These are phyloP conservation scores for Salix suchowensis DNA, from an alignment of 345 rosid genomes.

Conservation along the genomic window DNA sequence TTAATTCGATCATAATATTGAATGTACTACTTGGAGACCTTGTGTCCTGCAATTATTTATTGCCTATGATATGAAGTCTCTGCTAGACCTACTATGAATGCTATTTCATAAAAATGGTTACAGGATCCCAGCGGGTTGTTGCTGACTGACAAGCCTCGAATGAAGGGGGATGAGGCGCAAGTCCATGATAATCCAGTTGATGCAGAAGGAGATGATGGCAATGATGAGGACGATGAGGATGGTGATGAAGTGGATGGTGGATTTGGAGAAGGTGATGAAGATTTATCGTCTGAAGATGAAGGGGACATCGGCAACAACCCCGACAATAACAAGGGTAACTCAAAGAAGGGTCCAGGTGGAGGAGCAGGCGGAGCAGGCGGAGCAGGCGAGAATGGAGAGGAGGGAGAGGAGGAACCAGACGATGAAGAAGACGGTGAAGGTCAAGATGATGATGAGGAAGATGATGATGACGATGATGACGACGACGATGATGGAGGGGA, in stretches of 20 bases:
- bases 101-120: slow-evolving; percentile 3
- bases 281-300: slow-evolving; percentile 50
- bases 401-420: slow-evolving; percentile 23
- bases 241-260: slow-evolving; percentile 36
- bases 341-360: slow-evolving; percentile 39
- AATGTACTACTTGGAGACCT: background rate
- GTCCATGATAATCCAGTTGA: slow-evolving; percentile 40
- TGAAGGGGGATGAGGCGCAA: slow-evolving; percentile 27
- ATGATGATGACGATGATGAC: slow-evolving; percentile 25
- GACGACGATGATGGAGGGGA: slow-evolving; percentile 36
- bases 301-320: slow-evolving; percentile 35
- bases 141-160: slow-evolving; percentile 18
- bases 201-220: slow-evolving; percentile 52
- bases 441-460: slow-evolving; percentile 10
- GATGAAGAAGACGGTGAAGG: slow-evolving; percentile 24
- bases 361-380: slow-evolving; percentile 42
- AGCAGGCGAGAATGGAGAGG: slow-evolving; percentile 42
- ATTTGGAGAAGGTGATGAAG: slow-evolving; percentile 54
- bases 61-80: background rate
- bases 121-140: slow-evolving; percentile 32
- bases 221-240: slow-evolving; percentile 24
- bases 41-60: background rate
- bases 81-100: background rate
- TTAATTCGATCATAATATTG: background rate
- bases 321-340: slow-evolving; percentile 40